These are phyloP conservation scores for Colletotrichum sidae DNA, from an alignment of 2,329 filamentous ascomycete species.

Conservation along the genomic window DNA sequence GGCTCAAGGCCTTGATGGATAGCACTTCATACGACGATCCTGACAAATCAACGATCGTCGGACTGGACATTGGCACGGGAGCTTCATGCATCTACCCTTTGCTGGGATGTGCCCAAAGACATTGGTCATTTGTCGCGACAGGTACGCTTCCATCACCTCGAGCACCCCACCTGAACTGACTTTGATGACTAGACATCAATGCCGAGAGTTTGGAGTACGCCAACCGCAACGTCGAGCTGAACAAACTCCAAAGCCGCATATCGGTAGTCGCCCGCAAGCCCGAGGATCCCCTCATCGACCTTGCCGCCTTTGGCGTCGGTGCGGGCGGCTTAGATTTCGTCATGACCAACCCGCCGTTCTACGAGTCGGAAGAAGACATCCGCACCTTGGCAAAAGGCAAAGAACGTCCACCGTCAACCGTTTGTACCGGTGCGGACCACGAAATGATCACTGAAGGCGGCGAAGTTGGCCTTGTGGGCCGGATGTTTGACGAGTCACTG, in stretches of 20 bases:
- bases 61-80: constrained; percentile 90
- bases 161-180: neutral
- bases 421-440: constrained; percentile 79
- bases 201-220: constrained; percentile 75
- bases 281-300: constrained; percentile 70
- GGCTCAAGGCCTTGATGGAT: constrained; percentile 86
- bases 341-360: constrained; percentile 97
- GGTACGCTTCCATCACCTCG: constrained; percentile 43
- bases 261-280: constrained; percentile 67
- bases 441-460: constrained; percentile 91
- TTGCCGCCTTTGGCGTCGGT: constrained; percentile 63
- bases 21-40: constrained; percentile 67
- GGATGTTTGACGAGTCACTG: constrained; percentile 78
- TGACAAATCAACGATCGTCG: constrained; percentile 64
- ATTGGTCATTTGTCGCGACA: constrained; percentile 81
- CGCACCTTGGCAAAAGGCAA: constrained; percentile 73
- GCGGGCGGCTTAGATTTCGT: constrained; percentile 74
- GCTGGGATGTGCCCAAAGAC: constrained; percentile 76
- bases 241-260: constrained; percentile 74
- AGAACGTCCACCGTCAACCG: constrained; percentile 73
- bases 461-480: constrained; percentile 78
- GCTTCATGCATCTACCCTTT: constrained; percentile 93
- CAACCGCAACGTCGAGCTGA: constrained; percentile 72
- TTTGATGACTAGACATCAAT: constrained; percentile 73
- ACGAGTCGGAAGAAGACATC: constrained; percentile 79